These are phyloP conservation scores for Dactylellina haptotyla DNA, from an alignment of 2,329 filamentous ascomycete genomes.

Conservation along the genomic window DNA sequence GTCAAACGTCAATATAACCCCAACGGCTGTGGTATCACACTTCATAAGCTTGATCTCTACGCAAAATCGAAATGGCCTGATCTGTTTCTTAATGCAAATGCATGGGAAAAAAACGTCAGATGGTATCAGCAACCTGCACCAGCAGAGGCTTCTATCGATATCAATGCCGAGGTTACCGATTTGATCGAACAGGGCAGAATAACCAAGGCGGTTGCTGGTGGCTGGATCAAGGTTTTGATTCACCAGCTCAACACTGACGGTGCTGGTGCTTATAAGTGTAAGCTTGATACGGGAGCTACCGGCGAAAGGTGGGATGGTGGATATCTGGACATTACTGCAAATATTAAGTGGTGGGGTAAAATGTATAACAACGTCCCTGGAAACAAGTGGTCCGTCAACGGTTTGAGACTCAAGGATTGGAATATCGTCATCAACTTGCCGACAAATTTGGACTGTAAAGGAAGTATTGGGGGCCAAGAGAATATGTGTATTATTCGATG, in stretches of 20 bases:
- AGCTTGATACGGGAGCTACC: background rate
- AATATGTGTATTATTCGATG: slow-evolving; percentile 17
- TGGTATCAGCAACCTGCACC: slow-evolving; percentile 8
- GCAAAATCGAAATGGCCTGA: background rate
- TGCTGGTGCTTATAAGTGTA: slow-evolving; percentile 17
- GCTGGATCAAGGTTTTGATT: slow-evolving; percentile 11
- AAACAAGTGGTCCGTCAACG: slow-evolving; percentile 12
- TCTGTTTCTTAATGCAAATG: background rate
- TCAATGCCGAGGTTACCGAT: background rate
- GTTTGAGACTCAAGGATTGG: slow-evolving; percentile 1
- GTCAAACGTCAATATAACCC: background rate
- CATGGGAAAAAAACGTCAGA: background rate
- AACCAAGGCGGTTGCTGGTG: background rate
- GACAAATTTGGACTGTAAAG: background rate
- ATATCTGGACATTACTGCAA: background rate
- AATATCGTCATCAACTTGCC: slow-evolving; percentile 3
- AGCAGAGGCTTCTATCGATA: background rate
- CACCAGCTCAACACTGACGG: slow-evolving; percentile 13
- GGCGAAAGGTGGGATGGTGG: background rate
- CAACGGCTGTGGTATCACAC: slow-evolving; percentile 10
- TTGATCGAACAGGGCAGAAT: background rate
- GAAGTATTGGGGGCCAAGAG: background rate
- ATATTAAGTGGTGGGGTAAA: background rate
- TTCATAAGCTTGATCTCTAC: background rate
- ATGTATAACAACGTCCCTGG: background rate